These are phyloP conservation scores for Mallotus repandus DNA, from an alignment of 441 rosid species.

Conservation along the genomic window DNA sequence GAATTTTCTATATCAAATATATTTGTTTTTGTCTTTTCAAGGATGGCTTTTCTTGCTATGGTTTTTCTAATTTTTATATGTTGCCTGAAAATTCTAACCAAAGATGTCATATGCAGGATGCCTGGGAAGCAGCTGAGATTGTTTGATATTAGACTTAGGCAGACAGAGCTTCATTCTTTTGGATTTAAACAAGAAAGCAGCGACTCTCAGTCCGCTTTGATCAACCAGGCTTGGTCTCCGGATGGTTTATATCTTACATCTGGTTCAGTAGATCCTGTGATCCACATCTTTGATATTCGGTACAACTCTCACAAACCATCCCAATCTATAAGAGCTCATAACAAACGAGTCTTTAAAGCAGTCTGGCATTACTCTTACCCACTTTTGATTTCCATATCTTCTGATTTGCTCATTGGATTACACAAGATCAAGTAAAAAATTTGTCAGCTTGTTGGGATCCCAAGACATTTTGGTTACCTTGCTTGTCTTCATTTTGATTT, in stretches of 20 bases:
- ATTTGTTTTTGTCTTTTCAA: background rate
- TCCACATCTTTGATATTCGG: slow-evolving; percentile 87
- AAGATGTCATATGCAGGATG: slow-evolving; percentile 43
- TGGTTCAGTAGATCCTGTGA: slow-evolving; percentile 87
- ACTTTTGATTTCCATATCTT: slow-evolving; percentile 77
- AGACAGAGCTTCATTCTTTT: slow-evolving; percentile 75
- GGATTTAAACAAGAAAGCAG: slow-evolving; percentile 98
- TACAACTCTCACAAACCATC: slow-evolving; percentile 71
- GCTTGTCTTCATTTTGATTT: background rate
- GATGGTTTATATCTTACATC: slow-evolving; percentile 79
- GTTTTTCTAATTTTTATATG: background rate
- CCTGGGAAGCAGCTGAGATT: slow-evolving; percentile 77
- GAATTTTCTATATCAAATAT: background rate
- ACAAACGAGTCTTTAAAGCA: slow-evolving; percentile 83
- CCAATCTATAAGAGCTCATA: slow-evolving; percentile 83
- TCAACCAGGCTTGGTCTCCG: slow-evolving; percentile 92
- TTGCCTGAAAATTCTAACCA: slow-evolving; percentile 9
- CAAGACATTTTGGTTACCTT: background rate
- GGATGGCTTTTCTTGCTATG: background rate
- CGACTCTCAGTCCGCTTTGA: slow-evolving; percentile 86
- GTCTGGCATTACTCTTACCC: slow-evolving; percentile 71
- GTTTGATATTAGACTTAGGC: slow-evolving; percentile 73
- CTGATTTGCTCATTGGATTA: slow-evolving; percentile 77
- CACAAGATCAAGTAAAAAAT: slow-evolving; percentile 46
- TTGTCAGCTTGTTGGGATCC: background rate